Evolutionary conservation across 1,284 basidiomycete species (phyloP).

Genomic region (Cystobasidium sp.): DNA sequence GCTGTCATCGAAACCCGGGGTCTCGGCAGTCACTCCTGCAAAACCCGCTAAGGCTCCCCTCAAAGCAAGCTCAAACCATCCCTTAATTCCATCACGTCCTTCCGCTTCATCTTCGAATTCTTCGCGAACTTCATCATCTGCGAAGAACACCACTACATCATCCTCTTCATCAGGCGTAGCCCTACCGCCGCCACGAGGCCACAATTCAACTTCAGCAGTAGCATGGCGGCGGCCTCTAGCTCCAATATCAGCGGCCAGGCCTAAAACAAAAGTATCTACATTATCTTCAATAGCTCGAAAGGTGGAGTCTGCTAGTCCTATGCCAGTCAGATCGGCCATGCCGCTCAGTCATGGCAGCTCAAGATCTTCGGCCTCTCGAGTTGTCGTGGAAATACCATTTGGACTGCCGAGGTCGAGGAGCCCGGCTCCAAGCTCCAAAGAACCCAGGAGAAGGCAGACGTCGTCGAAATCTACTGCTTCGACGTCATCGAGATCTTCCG

Average conservation of each 20-base stretch:
- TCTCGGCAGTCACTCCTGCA: no score
- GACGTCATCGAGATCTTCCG: neutral
- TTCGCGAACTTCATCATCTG: neutral
- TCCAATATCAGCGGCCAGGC: neutral
- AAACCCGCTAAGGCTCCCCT: neutral
- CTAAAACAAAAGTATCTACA: neutral
- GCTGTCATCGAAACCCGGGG: no score
- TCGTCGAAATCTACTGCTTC: neutral
- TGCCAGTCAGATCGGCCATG: neutral
- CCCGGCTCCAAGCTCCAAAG: constrained; percentile 1
- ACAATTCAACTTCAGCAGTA: constrained; percentile 10
- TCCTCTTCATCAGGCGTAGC: neutral
- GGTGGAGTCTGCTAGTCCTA: neutral
- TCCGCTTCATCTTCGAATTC: neutral
- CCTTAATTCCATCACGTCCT: neutral
- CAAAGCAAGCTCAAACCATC: neutral
- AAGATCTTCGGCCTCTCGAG: neutral
- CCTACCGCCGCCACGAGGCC: constrained; percentile 28
- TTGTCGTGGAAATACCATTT: constrained; percentile 18
- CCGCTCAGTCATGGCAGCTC: neutral
- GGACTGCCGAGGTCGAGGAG: constrained; percentile 22
- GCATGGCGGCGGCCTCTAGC: constrained; percentile 27
- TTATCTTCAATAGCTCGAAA: neutral
- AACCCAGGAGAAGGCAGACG: neutral
- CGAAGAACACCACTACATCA: neutral